A percentile compares a stretch with the other conserved stretches of the same genome.
These are phyloP conservation scores for Apophysomyces ossiformis DNA, from an alignment of 371 early-diverging fungal genomes.

Conservation along the genomic window DNA sequence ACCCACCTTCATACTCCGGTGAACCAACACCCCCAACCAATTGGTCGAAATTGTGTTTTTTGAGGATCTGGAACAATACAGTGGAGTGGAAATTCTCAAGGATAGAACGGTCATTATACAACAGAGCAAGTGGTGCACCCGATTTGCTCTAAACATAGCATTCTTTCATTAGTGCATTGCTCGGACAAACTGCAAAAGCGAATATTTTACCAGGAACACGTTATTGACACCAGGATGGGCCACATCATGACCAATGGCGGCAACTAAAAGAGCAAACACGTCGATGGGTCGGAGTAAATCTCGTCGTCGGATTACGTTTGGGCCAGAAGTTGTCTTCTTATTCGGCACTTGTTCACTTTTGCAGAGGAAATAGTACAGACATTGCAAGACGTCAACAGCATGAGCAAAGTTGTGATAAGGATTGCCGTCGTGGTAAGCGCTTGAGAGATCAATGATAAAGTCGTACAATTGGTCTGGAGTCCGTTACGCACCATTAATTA, in stretches of 20 bases:
- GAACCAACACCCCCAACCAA: slow-evolving; percentile 24
- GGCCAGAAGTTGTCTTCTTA: slow-evolving; percentile 39
- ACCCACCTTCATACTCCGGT: slow-evolving; percentile 36
- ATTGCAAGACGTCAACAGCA: slow-evolving; percentile 88
- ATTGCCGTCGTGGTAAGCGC: slow-evolving; percentile 73
- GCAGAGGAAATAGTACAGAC: slow-evolving; percentile 73
- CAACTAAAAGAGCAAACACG: slow-evolving; percentile 72
- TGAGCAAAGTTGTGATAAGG: slow-evolving; percentile 88
- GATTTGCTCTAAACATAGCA: slow-evolving; percentile 59
- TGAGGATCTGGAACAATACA: slow-evolving; percentile 82
- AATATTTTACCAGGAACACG: slow-evolving; percentile 65
- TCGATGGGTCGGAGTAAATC: slow-evolving; percentile 70
- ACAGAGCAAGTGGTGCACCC: slow-evolving; percentile 77
- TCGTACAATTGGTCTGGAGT: slow-evolving; percentile 57
- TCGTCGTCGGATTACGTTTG: slow-evolving; percentile 39
- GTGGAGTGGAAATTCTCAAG: slow-evolving; percentile 94
- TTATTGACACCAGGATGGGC: slow-evolving; percentile 89
- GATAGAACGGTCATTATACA: slow-evolving; percentile 92
- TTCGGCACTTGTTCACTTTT: slow-evolving; percentile 37
- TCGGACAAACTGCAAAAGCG: too few relatives aligned
- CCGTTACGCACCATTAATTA: slow-evolving; percentile 14
- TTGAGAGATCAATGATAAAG: slow-evolving; percentile 63
- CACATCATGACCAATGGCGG: slow-evolving; percentile 83
- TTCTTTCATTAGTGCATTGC: not conserved
- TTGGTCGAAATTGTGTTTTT: slow-evolving; percentile 61